Evolutionary conservation across 202 grass and related monocot species (phyloP).

Genomic region (Thinopyrum obtusiflorum): DNA sequence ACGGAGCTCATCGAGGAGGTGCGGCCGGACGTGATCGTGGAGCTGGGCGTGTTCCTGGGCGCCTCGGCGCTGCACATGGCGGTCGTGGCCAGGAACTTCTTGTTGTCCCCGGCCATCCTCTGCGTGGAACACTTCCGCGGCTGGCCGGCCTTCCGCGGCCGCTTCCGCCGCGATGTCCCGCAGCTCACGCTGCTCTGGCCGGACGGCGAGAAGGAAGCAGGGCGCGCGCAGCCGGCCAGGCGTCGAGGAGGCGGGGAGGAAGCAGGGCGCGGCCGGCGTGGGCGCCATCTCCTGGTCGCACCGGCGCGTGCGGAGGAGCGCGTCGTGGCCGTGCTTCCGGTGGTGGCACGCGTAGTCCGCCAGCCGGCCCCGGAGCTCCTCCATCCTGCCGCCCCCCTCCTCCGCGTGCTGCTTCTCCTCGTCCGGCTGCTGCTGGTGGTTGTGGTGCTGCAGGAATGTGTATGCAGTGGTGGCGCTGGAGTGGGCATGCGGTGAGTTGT

Average conservation of each 20-base stretch:
- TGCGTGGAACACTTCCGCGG: too few species aligned
- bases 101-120: too few species aligned
- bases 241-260: too few species aligned
- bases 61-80: constrained; percentile 97
- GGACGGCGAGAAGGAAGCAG: too few species aligned
- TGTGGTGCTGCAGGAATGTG: background rate
- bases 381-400: background rate
- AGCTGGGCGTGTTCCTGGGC: constrained; percentile 93
- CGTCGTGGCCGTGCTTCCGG: constrained; percentile 5
- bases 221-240: too few species aligned
- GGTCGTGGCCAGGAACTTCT: too few species aligned
- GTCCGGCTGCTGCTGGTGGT: background rate
- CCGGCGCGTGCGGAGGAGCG: too few species aligned
- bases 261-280: too few species aligned
- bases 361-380: constrained; percentile 18
- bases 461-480: too few species aligned
- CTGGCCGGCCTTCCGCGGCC: constrained; percentile 61
- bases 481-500: too few species aligned
- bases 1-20: constrained; percentile 64
- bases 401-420: background rate
- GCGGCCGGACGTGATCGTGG: constrained; percentile 63
- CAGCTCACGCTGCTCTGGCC: background rate
- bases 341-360: constrained; percentile 35
- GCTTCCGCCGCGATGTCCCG: constrained; percentile 73
- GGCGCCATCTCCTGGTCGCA: too few species aligned